Evolutionary conservation across 495 filamentous ascomycete genomes (phyloP), one percentile per base, ranked within the genome.

Genomic region (Daldinia concentrica): DNA sequence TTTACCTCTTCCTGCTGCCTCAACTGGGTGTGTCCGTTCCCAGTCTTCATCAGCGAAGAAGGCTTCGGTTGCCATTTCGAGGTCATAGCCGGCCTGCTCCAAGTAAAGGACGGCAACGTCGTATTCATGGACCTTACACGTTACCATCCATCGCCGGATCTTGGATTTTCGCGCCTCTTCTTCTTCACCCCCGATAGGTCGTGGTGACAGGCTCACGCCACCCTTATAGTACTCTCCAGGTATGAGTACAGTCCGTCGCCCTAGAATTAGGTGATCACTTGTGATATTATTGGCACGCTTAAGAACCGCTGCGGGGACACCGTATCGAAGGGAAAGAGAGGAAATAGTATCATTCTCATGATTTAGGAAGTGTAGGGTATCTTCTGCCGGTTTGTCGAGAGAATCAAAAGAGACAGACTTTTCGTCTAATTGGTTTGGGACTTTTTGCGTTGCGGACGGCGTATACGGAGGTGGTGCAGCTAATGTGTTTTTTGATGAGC

Each of bases 21-120:
- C 75, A 56, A 91, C 79, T 0, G 91, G 91, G 74, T 94, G 85
- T 36, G 86, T 86, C 62, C 81, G 84, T 75, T 92, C 91, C 92
- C 92, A 94, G 48, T 76, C 78, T 74, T 91, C 91, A 69, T 94
- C 92, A 0, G 82, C 89, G 66, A 84, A 81, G 74, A 85, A 93
- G 5, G 84, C 81, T 32, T 85, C 80, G 0, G 89, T 83, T 1
- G 92, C 92, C 14, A 73, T 71, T 15, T 86, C 85, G 17, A 93
- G 80, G 51, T 93, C 84, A 78, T 91, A 93, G 15, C 86, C 83
- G 15, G 83, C 82, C 73, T 89, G 88, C 61, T 90, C 80, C 29
- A 94, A 78, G 72, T 94, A 95, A 29, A 92, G 74, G 11, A 91
- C 68, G 7, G 92, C 92, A 19, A 91, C 81, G 73, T 93, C 88